Conservation (phyloP, 371 early-diverging fungal genomes). For the Blakeslea trispora region DNA sequence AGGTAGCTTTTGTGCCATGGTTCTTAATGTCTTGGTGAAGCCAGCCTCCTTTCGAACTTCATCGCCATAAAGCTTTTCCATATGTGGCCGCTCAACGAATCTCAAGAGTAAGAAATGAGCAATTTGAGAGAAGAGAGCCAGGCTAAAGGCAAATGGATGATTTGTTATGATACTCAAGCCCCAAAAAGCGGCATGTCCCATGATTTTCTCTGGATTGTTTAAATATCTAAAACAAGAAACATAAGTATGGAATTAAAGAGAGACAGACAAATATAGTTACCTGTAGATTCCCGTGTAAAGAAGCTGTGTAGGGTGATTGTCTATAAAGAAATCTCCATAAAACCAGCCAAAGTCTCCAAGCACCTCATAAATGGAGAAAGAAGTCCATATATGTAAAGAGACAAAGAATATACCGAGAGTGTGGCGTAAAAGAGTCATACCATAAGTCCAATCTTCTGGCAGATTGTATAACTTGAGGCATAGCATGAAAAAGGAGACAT, state of each 20-base stretch:
- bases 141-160: constrained; percentile 73
- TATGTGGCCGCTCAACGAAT: constrained; percentile 87
- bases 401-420: constrained; percentile 77
- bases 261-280: constrained; percentile 32
- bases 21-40: constrained; percentile 61
- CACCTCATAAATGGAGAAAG: constrained; percentile 86
- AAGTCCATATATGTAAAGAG: constrained; percentile 84
- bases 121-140: constrained; percentile 82
- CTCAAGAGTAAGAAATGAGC: constrained; percentile 78
- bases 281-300: constrained; percentile 86
- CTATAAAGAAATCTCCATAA: constrained; percentile 87
- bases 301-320: constrained; percentile 61
- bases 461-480: constrained; percentile 73
- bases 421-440: constrained; percentile 74
- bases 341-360: constrained; percentile 94
- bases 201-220: constrained; percentile 91
- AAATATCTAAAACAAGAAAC: constrained; percentile 36
- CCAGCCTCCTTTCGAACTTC: constrained; percentile 81
- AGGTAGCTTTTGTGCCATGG: constrained; percentile 38
- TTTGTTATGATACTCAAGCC: constrained; percentile 85
- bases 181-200: constrained; percentile 90
- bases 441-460: constrained; percentile 73
- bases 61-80: constrained; percentile 82
- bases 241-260: neutral
- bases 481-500: constrained; percentile 77